Percentiles rank a stretch among this genome's conserved stretches.
These are phyloP conservation scores for Clitoria ternatea DNA, from an alignment of 306 rosid genomes.

Conservation along the genomic window DNA sequence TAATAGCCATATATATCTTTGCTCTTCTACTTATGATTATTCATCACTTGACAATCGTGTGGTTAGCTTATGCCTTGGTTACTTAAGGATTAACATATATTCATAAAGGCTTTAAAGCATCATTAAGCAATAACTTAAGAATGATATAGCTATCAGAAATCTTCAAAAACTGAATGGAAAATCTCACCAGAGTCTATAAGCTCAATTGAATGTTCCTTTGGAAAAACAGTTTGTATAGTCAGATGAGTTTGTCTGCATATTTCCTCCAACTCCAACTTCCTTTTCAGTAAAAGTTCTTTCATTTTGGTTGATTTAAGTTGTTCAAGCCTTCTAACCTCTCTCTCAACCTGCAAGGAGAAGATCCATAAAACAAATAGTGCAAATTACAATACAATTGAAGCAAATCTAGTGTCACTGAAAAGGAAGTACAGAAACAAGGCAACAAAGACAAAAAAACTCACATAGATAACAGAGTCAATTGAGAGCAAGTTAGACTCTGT, in stretches of 20 bases:
- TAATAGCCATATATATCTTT: background rate
- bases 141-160: background rate
- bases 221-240: conserved; percentile 26
- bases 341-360: conserved; percentile 51
- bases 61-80: background rate
- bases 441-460: conserved; percentile 26
- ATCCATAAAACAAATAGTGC: background rate
- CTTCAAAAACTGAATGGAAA: background rate
- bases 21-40: background rate
- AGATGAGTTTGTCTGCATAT: conserved; percentile 56
- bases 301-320: conserved; percentile 63
- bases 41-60: background rate
- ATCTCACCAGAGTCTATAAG: conserved; percentile 46
- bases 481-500: conserved; percentile 59
- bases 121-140: background rate
- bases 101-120: background rate
- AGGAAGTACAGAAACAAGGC: background rate
- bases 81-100: background rate
- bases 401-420: background rate
- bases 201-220: conserved; percentile 36
- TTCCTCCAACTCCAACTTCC: conserved; percentile 61
- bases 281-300: conserved; percentile 53
- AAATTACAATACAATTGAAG: background rate
- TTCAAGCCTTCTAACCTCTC: conserved; percentile 66
- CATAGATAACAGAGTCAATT: conserved; percentile 40